Base-by-base conservation (phyloP, 176 grass and related monocot species). In the Carex littledalei region DNA sequence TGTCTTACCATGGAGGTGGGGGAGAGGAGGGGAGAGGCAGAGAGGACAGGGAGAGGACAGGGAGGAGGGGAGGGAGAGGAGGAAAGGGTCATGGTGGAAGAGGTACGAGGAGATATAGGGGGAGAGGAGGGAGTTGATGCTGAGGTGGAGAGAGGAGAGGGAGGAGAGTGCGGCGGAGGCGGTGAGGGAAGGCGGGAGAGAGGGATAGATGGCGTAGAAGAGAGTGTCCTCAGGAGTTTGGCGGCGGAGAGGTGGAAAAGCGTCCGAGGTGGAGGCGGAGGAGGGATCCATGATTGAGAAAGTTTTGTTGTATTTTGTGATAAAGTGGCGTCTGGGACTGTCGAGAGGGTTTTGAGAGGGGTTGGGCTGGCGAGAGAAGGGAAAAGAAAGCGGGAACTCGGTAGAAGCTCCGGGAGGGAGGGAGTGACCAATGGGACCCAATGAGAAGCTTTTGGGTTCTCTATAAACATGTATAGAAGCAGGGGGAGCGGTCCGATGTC, bases 171-270 rank as follows among this genome's bases (percentile, higher is more conserved):
- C 56, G 0, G 72, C 31, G 3, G 86, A 78, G 21, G 89, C 86
- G n/a, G 89, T 72, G 65, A 6, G 56, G 9, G 20, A 31, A 41
- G 90, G 90, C 26, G 86, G 85, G 8, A 84, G 91, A 5, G 84
- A 84, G 6, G 91, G 88, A 88, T 98, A 95, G 35, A 99, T 15
- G 61, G 93, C 69, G 85, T 92, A 99, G 91, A 95, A 99, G 17
- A 99, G 89, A 57, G 88, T 99, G 90, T 95, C 96, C 26, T 94
- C 91, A 21, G 93, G 96, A 52, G 81, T 16, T 18, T 92, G 88
- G 45, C 76, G 88, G 60, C 70, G 18, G 9, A 88, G 84, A 57
- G 60, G 86, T 7, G 89, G 84, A 86, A 97, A 94, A 32, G 85
- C 78, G 79, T n/a, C 78, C 64, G 91, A 72, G 10, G 85, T 0